Conservation (phyloP, 768 basidiomycete genomes). For the Lentinula lateritia region DNA sequence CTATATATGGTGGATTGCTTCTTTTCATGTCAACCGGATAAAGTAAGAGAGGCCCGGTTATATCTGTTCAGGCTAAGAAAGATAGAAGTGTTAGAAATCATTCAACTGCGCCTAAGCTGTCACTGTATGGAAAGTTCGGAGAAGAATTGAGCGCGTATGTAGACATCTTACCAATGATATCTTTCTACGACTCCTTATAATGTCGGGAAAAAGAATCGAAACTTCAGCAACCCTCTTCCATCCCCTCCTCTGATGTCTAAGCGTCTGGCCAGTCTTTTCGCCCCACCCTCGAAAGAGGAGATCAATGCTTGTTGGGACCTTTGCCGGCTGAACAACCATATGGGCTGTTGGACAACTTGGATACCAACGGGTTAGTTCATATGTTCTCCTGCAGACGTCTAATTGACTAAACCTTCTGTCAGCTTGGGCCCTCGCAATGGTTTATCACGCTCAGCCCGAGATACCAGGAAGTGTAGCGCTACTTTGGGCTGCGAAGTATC, state of each 20-base stretch:
- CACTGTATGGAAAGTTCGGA: not conserved
- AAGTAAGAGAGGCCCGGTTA: not conserved
- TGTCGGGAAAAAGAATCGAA: not conserved
- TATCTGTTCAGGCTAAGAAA: not conserved
- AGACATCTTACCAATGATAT: not conserved
- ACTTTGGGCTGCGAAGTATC: constrained; percentile 15
- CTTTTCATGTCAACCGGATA: not conserved
- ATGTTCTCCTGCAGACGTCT: not conserved
- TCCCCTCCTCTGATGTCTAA: not conserved
- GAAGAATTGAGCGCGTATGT: not conserved
- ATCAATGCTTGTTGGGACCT: constrained; percentile 25
- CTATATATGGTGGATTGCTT: not conserved
- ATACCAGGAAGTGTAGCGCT: constrained; percentile 14
- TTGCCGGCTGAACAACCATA: constrained; percentile 25
- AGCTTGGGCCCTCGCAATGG: constrained; percentile 28
- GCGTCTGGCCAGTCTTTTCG: constrained; percentile 8
- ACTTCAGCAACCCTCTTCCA: not conserved
- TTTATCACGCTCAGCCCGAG: constrained; percentile 19
- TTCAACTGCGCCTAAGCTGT: not conserved
- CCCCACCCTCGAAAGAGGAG: constrained; percentile 16
- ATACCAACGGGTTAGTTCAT: constrained; percentile 18
- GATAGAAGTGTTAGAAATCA: not conserved
- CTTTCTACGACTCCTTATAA: not conserved
- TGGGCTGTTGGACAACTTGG: constrained; percentile 26
- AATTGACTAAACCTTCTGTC: not conserved